Base-by-base conservation (phyloP, 2,329 filamentous ascomycete genomes). In the Monosporascus sp. region DNA sequence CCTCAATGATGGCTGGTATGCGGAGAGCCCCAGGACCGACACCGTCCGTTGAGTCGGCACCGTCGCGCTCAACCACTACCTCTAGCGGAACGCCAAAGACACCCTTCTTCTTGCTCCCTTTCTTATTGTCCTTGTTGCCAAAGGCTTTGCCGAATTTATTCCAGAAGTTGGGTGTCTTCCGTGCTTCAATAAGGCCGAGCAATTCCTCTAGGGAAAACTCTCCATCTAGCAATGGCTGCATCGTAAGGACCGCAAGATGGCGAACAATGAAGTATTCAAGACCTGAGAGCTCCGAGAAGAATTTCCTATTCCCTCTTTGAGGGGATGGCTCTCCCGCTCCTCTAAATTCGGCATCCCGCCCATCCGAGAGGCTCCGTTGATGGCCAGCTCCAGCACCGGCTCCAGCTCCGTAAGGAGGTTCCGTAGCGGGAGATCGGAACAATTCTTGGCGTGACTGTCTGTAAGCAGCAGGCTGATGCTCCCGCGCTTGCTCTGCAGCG, bases 261-360 rank as follows among this genome's bases (percentile, higher is more conserved):
- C 94, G 87, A 46, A 97, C 89, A 63, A 97, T 97, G 70, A 99
- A 97, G 68, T 97, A 97, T 67, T 99, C 94, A 31, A 99, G 76
- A 1, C 90, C 91, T 2, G 94, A 96, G 6, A 99, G 80, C 67
- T 99, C 94, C 0, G 94, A 97, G 68, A 99, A 99, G 72, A 96
- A 99, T 62, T 87, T 89, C 65, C 93, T 90, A 1, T 79, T 72
- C 66, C 76, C 71, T 49, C 73, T 79, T 55, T 80, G 76, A 6
- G 81, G 77, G 20, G 81, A 74, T 8, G 73, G 72, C 37, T 88
- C 84, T 8, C 66, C 71, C 50, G 65, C 60, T 22, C 70, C 64
- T 31, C 82, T 81, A 6, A 76, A 63, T 20, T 80, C 78, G 49
- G 77, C 75, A 50, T 77, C 78, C 50, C 75, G 72, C 24, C 76